These are phyloP conservation scores for Arachis hypogaea DNA, from an alignment of 306 rosid species.

Conservation along the genomic window DNA sequence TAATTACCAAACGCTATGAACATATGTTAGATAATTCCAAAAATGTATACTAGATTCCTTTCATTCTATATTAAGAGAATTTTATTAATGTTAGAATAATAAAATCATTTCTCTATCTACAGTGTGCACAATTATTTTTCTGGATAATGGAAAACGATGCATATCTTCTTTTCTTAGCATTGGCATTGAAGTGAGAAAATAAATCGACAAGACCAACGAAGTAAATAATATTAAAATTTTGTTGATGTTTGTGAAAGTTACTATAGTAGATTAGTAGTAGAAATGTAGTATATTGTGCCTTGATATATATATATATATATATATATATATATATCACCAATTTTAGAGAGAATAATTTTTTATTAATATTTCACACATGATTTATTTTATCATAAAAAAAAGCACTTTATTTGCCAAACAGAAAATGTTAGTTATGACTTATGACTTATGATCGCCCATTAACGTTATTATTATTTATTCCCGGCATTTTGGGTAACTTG, in stretches of 20 bases:
- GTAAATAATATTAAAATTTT: background rate
- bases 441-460: slow-evolving; percentile 10
- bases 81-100: too few relatives aligned
- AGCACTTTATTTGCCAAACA: background rate
- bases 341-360: background rate
- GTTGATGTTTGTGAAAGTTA: slow-evolving; percentile 12
- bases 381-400: background rate
- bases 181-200: background rate
- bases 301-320: background rate
- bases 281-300: background rate
- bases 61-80: too few relatives aligned
- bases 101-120: background rate
- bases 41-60: too few relatives aligned
- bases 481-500: slow-evolving; percentile 9
- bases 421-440: slow-evolving; percentile 35
- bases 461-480: slow-evolving; percentile 35
- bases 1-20: too few relatives aligned
- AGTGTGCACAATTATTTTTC: background rate
- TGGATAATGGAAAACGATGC: slow-evolving; percentile 1
- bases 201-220: background rate
- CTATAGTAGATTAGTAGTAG: background rate
- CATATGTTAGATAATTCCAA: too few relatives aligned
- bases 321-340: background rate
- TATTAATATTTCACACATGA: background rate
- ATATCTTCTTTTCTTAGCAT: background rate